Evolutionary conservation across 352 stramenopile genomes (phyloP).

Genomic region (Saprolegnia parasitica): DNA sequence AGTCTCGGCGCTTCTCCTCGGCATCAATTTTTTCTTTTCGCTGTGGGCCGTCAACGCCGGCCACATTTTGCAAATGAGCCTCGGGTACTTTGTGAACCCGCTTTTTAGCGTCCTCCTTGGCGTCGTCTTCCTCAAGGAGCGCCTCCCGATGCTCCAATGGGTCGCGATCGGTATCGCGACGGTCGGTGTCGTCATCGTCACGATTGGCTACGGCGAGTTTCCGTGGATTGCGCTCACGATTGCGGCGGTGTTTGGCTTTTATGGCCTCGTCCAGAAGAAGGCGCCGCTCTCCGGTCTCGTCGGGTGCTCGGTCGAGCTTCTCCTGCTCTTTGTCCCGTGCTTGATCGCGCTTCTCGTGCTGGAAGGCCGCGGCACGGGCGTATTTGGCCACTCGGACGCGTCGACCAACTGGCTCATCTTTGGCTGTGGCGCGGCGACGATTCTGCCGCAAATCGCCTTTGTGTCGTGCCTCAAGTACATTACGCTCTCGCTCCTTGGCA

Average conservation of each 20-base stretch:
- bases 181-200: slow-evolving; percentile 20
- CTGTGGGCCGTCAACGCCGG: slow-evolving; percentile 24
- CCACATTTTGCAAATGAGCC: slow-evolving; percentile 24
- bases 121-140: slow-evolving; percentile 17
- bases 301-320: slow-evolving; percentile 17
- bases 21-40: slow-evolving; percentile 24
- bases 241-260: slow-evolving; percentile 23
- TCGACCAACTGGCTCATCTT: slow-evolving; percentile 20
- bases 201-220: slow-evolving; percentile 26
- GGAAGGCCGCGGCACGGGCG: neutral
- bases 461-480: slow-evolving; percentile 18
- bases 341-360: slow-evolving; percentile 12
- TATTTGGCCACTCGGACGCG: neutral
- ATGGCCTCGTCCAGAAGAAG: slow-evolving; percentile 28
- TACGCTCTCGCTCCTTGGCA: slow-evolving; percentile 12
- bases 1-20: slow-evolving; percentile 8
- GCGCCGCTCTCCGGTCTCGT: slow-evolving; percentile 12
- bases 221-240: slow-evolving; percentile 23
- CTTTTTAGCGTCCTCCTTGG: slow-evolving; percentile 25
- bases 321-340: slow-evolving; percentile 9
- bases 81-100: slow-evolving; percentile 27
- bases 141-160: slow-evolving; percentile 20
- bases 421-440: slow-evolving; percentile 15
- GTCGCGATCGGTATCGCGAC: slow-evolving; percentile 14
- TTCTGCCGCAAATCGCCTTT: slow-evolving; percentile 17